These are phyloP conservation scores for Podila verticillata DNA, from an alignment of 192 early-diverging fungal species.

Conservation along the genomic window DNA sequence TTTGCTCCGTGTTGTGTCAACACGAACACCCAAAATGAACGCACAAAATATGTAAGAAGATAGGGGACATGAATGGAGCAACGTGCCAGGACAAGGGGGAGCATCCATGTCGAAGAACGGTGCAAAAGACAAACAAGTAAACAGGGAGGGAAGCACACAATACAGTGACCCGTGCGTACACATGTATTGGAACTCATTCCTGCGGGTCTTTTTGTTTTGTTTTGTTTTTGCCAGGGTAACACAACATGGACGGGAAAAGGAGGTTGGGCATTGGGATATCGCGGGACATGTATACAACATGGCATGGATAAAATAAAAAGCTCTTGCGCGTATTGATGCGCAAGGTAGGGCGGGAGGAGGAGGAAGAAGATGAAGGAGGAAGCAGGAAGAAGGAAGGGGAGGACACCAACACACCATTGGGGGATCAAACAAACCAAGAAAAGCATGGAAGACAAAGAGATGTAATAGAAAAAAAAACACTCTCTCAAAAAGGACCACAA, in stretches of 20 bases:
- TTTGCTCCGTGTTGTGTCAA: no score
- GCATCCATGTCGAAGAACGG: constrained; percentile 3
- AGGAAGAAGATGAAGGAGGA: neutral
- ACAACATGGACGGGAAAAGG: neutral
- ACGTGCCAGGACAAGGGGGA: no score
- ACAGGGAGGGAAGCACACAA: neutral
- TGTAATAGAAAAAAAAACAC: no score
- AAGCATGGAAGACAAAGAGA: no score
- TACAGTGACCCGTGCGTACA: neutral
- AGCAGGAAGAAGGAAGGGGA: neutral
- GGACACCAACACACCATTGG: neutral
- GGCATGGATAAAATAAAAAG: neutral
- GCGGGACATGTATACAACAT: neutral
- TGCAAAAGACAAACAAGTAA: constrained; percentile 2
- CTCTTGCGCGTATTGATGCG: neutral
- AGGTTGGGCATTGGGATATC: neutral
- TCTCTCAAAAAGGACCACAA: no score
- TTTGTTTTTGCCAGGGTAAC: neutral
- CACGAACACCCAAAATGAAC: no score
- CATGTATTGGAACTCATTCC: neutral
- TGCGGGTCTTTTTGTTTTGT: neutral
- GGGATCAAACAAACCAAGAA: no score
- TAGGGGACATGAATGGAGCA: neutral
- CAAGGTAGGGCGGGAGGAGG: neutral
- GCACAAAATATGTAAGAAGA: neutral